These are phyloP conservation scores for Hymenoscyphus fructigenus DNA, from an alignment of 2,329 filamentous ascomycete genomes.

Conservation along the genomic window DNA sequence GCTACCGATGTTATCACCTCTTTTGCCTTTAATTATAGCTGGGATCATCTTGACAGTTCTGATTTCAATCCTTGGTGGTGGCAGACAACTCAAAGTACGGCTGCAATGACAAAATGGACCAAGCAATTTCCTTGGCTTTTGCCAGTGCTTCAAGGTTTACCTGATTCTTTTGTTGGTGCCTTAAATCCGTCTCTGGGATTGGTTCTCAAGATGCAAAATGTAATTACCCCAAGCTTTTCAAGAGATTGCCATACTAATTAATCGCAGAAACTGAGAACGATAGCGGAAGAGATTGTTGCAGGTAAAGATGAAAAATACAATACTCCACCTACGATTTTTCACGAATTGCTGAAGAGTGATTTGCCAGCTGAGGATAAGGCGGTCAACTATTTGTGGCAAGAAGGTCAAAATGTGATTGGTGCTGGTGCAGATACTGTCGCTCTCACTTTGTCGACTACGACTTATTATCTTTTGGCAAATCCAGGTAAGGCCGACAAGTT, in stretches of 20 bases:
- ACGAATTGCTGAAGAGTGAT: slow-evolving; percentile 22
- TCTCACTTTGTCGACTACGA: slow-evolving; percentile 17
- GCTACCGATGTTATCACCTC: slow-evolving; percentile 35
- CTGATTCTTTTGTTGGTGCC: slow-evolving; percentile 15
- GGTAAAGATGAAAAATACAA: slow-evolving; percentile 13
- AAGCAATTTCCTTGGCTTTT: slow-evolving; percentile 29
- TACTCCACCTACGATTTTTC: slow-evolving; percentile 20
- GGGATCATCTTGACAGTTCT: slow-evolving; percentile 25
- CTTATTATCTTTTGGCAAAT: slow-evolving; percentile 24
- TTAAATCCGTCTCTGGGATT: slow-evolving; percentile 18
- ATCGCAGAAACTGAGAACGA: slow-evolving; percentile 12
- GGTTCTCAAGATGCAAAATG: slow-evolving; percentile 22
- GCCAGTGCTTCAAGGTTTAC: slow-evolving; percentile 13
- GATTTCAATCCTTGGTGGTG: slow-evolving; percentile 27
- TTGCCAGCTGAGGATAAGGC: slow-evolving; percentile 21
- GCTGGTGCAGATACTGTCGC: slow-evolving; percentile 26
- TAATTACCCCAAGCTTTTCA: neutral
- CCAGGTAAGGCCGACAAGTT: slow-evolving; percentile 20
- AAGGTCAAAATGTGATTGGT: slow-evolving; percentile 24
- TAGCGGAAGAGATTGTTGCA: slow-evolving; percentile 15
- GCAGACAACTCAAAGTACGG: slow-evolving; percentile 21
- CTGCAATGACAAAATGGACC: slow-evolving; percentile 16
- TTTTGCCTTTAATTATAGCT: slow-evolving; percentile 32
- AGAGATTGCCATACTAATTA: neutral
- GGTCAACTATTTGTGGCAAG: slow-evolving; percentile 21